These are phyloP conservation scores for Hypsizygus marmoreus DNA, from an alignment of 768 basidiomycete genomes.

Conservation along the genomic window DNA sequence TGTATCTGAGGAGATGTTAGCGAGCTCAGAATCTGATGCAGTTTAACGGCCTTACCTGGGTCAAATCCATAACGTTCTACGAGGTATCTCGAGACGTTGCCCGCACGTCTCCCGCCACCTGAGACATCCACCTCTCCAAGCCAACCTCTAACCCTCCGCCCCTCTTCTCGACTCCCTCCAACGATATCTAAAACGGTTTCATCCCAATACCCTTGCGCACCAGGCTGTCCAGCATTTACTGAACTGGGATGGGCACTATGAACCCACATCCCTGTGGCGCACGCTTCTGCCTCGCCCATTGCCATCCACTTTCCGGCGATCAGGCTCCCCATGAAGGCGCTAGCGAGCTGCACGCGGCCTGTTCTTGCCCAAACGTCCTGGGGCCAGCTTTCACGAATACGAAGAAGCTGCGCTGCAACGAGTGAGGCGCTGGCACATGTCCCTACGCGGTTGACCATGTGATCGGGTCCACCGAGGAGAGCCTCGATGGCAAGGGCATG, in stretches of 20 bases:
- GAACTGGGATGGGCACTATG: constrained; percentile 46
- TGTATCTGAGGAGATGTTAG: constrained; percentile 47
- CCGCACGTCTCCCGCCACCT: constrained; percentile 63
- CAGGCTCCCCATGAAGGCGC: constrained; percentile 71
- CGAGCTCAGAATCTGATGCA: constrained; percentile 6
- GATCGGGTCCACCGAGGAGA: constrained; percentile 75
- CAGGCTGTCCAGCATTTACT: constrained; percentile 11
- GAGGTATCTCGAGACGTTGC: constrained; percentile 72
- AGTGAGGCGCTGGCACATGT: constrained; percentile 71
- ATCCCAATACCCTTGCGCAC: constrained; percentile 69
- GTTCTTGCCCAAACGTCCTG: constrained; percentile 79
- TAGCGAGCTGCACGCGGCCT: constrained; percentile 76
- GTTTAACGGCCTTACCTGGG: constrained; percentile 45
- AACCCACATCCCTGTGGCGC: constrained; percentile 78
- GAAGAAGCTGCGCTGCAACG: constrained; percentile 73
- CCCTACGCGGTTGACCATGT: constrained; percentile 76
- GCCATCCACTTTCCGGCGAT: constrained; percentile 70
- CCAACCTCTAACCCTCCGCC: constrained; percentile 71
- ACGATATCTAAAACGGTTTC: constrained; percentile 77
- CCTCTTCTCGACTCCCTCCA: constrained; percentile 75
- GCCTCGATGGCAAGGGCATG: constrained; percentile 77
- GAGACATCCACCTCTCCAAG: constrained; percentile 79
- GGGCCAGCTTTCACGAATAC: constrained; percentile 77
- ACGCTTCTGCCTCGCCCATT: constrained; percentile 77
- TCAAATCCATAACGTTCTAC: constrained; percentile 84